A percentile compares a stretch with the other conserved stretches of the same genome.
These are phyloP conservation scores for Emmonsia crescens DNA, from an alignment of 2,329 filamentous ascomycete species.

Conservation along the genomic window DNA sequence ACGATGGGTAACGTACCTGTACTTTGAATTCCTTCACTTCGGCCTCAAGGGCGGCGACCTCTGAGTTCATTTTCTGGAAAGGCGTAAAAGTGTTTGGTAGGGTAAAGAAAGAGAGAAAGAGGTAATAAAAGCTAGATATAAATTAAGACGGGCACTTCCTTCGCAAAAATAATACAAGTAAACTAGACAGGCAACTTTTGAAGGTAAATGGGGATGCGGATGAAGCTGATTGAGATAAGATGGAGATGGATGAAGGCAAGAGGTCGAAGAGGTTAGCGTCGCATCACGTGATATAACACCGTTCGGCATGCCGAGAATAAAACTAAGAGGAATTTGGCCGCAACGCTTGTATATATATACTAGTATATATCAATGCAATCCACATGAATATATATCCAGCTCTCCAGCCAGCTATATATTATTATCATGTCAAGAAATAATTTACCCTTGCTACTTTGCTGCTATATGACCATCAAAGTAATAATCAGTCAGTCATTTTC, in stretches of 20 bases:
- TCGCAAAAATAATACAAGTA: background rate
- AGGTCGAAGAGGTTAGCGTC: background rate
- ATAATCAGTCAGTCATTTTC: no score
- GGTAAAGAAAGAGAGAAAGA: no score
- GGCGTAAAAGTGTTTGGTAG: no score
- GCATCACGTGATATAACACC: background rate
- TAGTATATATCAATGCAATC: no score
- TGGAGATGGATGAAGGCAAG: background rate
- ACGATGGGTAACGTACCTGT: conserved; percentile 34
- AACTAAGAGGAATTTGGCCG: no score
- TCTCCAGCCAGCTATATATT: no score
- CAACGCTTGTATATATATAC: no score
- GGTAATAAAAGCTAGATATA: background rate
- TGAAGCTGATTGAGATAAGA: background rate
- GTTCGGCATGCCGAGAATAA: background rate
- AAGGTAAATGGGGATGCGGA: background rate
- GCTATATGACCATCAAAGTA: no score
- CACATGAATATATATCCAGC: no score
- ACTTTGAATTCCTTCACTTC: conserved; percentile 51
- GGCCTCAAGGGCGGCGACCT: conserved; percentile 34
- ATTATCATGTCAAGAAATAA: no score
- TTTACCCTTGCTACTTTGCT: no score
- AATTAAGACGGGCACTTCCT: background rate
- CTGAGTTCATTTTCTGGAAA: conserved; percentile 27
- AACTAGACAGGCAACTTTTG: background rate